A percentile compares a stretch with the other conserved stretches of the same genome.
Conservation (phyloP, 257 asterid genomes). For the Penstemon barbatus region DNA sequence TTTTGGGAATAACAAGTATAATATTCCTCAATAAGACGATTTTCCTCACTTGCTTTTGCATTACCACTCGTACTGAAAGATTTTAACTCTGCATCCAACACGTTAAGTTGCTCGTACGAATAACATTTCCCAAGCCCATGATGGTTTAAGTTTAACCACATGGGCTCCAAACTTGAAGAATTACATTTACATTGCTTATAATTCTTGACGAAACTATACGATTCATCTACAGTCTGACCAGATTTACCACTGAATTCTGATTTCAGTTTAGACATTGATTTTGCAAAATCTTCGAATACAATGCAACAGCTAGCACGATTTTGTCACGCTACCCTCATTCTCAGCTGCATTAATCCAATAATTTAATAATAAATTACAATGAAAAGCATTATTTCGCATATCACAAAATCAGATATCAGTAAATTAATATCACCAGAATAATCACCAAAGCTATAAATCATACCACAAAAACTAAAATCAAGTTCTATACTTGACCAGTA, state of each 20-base stretch:
- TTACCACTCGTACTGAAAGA: conserved; percentile 27
- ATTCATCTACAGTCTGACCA: conserved; percentile 38
- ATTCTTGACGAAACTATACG: conserved; percentile 35
- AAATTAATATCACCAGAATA: too few relatives aligned
- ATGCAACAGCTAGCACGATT: too few relatives aligned
- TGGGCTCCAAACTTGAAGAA: conserved; percentile 30
- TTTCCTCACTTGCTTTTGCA: conserved; percentile 35
- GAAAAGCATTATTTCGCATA: too few relatives aligned
- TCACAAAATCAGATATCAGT: too few relatives aligned
- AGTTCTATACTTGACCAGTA: too few relatives aligned
- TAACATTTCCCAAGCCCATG: conserved; percentile 31
- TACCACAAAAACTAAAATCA: too few relatives aligned
- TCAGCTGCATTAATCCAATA: too few relatives aligned
- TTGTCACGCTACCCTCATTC: too few relatives aligned
- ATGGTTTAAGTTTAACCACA: conserved; percentile 29
- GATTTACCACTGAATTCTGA: conserved; percentile 36
- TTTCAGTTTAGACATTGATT: conserved; percentile 44
- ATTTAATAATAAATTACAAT: too few relatives aligned
- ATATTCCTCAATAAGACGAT: conserved; percentile 48
- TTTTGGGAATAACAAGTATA: conserved; percentile 34
- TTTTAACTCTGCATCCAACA: conserved; percentile 36
- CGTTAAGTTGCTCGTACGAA: conserved; percentile 29
- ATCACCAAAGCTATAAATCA: too few relatives aligned
- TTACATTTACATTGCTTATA: conserved; percentile 29
- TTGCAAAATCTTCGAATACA: neutral